Evolutionary conservation across 306 rosid species (phyloP), one percentile per base, ranked within the genome.

Genomic region (Adenanthera pavonina): DNA sequence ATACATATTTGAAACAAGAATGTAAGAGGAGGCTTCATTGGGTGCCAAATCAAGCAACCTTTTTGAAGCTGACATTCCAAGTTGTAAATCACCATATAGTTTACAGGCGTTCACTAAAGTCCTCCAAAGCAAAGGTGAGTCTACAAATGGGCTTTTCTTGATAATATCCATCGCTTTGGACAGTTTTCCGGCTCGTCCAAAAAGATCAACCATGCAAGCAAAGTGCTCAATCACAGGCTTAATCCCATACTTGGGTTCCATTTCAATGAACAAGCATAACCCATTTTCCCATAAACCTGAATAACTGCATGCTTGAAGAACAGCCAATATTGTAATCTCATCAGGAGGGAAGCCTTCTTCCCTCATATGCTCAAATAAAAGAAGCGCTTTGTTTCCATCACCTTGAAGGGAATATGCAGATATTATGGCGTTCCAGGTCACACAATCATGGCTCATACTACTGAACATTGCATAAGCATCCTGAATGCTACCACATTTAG

Each of bases 301-400:
- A 70, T 86, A 86, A 79, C 81, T 81, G 85, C 88, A 88, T 67
- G 89, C 89, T 84, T 88, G 91, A 84, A 88, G 89, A 49, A 86
- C 75, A 54, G 89, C 77, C 86, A 88, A 82, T 9, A 82, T 19
- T 8, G 91, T 84, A 68, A 86, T 72, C 79, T 75, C 86, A 81
- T 86, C 89, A 40, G 92, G 88, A 71, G 67, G 19, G 81, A 83
- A 87, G 51, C 90, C 89, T 67, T 81, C 69, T 73, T 79, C 74
- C 84, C 72, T 83, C 92, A 83, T 87, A 13, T 79, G 77, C 62
- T 83, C 85, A 69, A 89, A 87, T 34, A 87, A 85, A 10, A 35
- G 78, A 81, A 87, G 82, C 40, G 71, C 84, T 61, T 75, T 85
- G 79, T 59, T 77, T 67, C 85, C 85, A 35, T 87, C 84, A 30